phyloP scores from a whole-genome alignment of 1,284 basidiomycete species.

The Tilletia horrida region DNA sequence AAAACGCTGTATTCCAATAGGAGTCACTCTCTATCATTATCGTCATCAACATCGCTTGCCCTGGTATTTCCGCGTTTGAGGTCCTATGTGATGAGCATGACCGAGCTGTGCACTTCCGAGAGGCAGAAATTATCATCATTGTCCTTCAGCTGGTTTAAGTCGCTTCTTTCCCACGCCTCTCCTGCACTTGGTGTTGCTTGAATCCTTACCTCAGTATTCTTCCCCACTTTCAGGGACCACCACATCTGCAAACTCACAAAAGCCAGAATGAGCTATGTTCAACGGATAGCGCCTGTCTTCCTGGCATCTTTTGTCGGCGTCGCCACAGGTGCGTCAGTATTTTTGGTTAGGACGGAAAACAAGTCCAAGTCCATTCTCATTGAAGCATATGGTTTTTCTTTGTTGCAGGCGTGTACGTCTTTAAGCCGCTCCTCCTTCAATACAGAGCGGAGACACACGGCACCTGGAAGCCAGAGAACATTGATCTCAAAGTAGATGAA shows the following conservation, averaged over 20 bases:
- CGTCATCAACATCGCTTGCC: too few relatives aligned
- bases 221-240: neutral
- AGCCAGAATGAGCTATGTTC: conserved; percentile 9
- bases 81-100: too few relatives aligned
- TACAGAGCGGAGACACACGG: conserved; percentile 10
- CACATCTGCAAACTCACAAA: neutral
- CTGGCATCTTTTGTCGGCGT: conserved; percentile 12
- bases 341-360: neutral
- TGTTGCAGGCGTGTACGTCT: conserved; percentile 1
- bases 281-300: conserved; percentile 2
- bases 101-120: too few relatives aligned
- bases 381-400: neutral
- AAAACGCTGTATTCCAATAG: too few relatives aligned
- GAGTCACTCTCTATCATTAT: too few relatives aligned
- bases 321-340: neutral
- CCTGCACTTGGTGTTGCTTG: too few relatives aligned
- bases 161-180: too few relatives aligned
- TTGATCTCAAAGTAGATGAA: conserved; percentile 10
- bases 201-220: neutral
- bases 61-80: too few relatives aligned
- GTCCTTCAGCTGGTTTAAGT: too few relatives aligned
- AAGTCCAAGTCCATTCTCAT: neutral
- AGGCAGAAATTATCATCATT: too few relatives aligned
- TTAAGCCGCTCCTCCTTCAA: conserved; percentile 4
- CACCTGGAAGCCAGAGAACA: neutral